These are phyloP conservation scores for Paraurostyla sp. DNA, from an alignment of 73 alveolate genomes.

Conservation along the genomic window DNA sequence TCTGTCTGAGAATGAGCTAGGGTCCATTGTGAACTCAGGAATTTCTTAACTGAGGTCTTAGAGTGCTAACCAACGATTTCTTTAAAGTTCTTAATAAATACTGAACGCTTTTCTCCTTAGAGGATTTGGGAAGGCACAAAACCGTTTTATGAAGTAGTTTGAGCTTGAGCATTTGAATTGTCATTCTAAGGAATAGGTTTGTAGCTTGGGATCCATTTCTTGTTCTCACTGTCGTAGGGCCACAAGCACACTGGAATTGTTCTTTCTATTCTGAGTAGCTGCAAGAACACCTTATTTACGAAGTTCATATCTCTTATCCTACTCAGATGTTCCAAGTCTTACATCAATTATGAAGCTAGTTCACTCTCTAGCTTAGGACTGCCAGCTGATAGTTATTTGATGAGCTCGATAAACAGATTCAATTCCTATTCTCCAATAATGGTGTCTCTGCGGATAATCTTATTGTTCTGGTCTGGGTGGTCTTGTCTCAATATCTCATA, in stretches of 20 bases:
- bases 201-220: slow-evolving; percentile 23
- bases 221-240: slow-evolving; percentile 62
- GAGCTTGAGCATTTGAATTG: neutral
- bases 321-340: slow-evolving; percentile 52
- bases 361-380: slow-evolving; percentile 28
- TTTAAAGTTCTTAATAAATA: slow-evolving; percentile 21
- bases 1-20: slow-evolving; percentile 9
- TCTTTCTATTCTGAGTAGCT: slow-evolving; percentile 57
- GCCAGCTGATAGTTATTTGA: slow-evolving; percentile 54
- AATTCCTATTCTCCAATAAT: slow-evolving; percentile 21
- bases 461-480: neutral
- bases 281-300: slow-evolving; percentile 65
- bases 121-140: slow-evolving; percentile 6
- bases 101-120: slow-evolving; percentile 27
- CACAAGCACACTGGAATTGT: slow-evolving; percentile 68
- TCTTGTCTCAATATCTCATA: slow-evolving; percentile 31
- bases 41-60: neutral
- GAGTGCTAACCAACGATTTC: slow-evolving; percentile 7
- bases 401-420: slow-evolving; percentile 28
- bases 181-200: slow-evolving; percentile 7
- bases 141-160: neutral
- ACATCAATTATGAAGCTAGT: slow-evolving; percentile 35
- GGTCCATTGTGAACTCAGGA: slow-evolving; percentile 4
- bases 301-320: slow-evolving; percentile 59
- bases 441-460: neutral